These are phyloP conservation scores for Cladosporium sp. DNA, from an alignment of 2,329 filamentous ascomycete genomes.

Conservation along the genomic window DNA sequence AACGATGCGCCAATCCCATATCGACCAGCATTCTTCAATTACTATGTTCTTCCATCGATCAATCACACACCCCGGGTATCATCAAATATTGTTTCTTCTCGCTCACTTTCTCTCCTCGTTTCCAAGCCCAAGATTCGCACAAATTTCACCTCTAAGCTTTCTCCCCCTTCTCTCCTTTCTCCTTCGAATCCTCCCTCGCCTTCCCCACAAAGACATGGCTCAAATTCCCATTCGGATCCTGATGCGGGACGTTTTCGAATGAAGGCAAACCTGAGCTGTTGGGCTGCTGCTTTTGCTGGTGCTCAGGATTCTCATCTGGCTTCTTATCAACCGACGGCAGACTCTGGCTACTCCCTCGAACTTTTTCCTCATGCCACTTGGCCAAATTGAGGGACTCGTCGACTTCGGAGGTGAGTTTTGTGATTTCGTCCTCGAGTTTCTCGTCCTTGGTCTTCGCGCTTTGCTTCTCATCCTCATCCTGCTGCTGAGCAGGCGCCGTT, in stretches of 20 bases:
- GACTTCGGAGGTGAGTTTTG: constrained; percentile 55
- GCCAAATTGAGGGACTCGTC: constrained; percentile 52
- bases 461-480: constrained; percentile 18
- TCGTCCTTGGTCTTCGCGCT: constrained; percentile 21
- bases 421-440: constrained; percentile 53
- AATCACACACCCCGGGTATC: too few relatives aligned
- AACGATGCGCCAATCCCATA: too few relatives aligned
- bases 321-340: background rate
- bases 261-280: constrained; percentile 1
- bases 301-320: too few relatives aligned
- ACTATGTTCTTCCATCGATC: too few relatives aligned
- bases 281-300: background rate
- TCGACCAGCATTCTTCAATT: too few relatives aligned
- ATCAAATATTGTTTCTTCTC: too few relatives aligned
- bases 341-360: constrained; percentile 14
- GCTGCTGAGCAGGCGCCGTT: constrained; percentile 57
- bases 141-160: too few relatives aligned
- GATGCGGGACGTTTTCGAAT: background rate
- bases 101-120: too few relatives aligned
- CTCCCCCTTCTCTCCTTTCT: background rate
- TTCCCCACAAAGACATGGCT: constrained; percentile 2
- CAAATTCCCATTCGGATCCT: constrained; percentile 3
- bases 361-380: constrained; percentile 40
- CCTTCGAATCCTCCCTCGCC: background rate
- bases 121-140: too few relatives aligned